These are phyloP conservation scores for Basidiobolus meristosporus DNA, from an alignment of 371 early-diverging fungal species.

Conservation along the genomic window DNA sequence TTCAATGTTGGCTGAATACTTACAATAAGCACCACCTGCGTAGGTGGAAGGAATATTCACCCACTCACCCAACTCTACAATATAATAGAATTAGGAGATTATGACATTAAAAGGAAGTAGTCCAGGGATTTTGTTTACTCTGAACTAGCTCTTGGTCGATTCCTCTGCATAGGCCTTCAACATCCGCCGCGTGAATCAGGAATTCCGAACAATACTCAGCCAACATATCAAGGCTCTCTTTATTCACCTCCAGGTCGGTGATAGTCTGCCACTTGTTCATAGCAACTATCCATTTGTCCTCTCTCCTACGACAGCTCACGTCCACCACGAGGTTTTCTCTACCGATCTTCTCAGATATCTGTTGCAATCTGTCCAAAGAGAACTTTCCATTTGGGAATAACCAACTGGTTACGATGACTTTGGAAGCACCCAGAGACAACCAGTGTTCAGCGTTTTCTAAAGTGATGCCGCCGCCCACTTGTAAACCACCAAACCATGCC, in stretches of 20 bases:
- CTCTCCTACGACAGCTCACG: conserved; percentile 63
- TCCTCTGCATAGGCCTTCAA: conserved; percentile 88
- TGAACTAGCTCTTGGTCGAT: conserved; percentile 76
- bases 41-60: conserved; percentile 80
- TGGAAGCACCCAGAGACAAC: conserved; percentile 71
- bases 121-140: conserved; percentile 16
- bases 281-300: conserved; percentile 75
- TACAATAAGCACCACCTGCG: conserved; percentile 83
- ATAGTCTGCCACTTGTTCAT: conserved; percentile 94
- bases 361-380: conserved; percentile 33
- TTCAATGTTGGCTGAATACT: conserved; percentile 7
- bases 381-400: conserved; percentile 71
- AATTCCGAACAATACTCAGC: conserved; percentile 48
- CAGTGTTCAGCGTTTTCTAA: conserved; percentile 69
- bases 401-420: conserved; percentile 91
- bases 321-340: conserved; percentile 78
- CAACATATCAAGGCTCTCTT: not conserved
- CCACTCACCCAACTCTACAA: conserved; percentile 61
- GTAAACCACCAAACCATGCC: conserved; percentile 74
- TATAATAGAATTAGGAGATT: not conserved
- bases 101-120: not conserved
- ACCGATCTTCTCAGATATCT: conserved; percentile 40
- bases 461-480: conserved; percentile 91
- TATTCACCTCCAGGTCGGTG: conserved; percentile 68
- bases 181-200: conserved; percentile 92